Conservation (phyloP, 2,329 filamentous ascomycete species). For the Colletotrichum zoysiae region DNA sequence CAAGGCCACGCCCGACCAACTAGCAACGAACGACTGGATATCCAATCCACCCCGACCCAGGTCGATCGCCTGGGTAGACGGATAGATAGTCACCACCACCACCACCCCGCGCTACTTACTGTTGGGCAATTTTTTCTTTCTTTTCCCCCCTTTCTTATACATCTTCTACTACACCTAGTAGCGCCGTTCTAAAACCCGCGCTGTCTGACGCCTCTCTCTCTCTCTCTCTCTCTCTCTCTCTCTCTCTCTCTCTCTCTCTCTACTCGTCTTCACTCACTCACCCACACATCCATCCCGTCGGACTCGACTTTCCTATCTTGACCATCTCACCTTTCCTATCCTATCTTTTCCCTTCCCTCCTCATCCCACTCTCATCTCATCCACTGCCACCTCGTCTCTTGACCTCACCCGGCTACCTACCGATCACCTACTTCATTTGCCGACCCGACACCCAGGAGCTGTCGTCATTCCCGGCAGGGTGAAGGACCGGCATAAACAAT, state of each 20-base stretch:
- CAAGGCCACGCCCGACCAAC: no score
- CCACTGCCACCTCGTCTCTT: neutral
- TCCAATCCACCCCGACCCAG: neutral
- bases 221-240: neutral
- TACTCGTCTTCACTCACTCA: no score
- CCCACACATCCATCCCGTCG: conserved; percentile 15
- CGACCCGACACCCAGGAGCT: neutral
- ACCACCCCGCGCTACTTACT: neutral
- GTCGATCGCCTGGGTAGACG: neutral
- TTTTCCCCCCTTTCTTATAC: conserved; percentile 1
- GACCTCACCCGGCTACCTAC: neutral
- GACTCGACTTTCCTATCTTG: neutral
- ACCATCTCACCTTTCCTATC: neutral
- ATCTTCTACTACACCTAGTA: neutral
- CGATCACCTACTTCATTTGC: neutral
- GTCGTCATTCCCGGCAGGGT: neutral
- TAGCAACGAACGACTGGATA: neutral
- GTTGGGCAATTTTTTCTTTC: neutral
- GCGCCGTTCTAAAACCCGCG: neutral
- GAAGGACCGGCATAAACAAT: conserved; percentile 8
- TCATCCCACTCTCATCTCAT: conserved; percentile 5
- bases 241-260: neutral
- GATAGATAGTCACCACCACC: neutral
- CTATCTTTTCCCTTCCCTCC: neutral
- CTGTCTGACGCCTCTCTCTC: conserved; percentile 9